phyloP scores from a whole-genome alignment of 1,139 yeast species.

The Hemisphaericaspora xylanilytica region DNA sequence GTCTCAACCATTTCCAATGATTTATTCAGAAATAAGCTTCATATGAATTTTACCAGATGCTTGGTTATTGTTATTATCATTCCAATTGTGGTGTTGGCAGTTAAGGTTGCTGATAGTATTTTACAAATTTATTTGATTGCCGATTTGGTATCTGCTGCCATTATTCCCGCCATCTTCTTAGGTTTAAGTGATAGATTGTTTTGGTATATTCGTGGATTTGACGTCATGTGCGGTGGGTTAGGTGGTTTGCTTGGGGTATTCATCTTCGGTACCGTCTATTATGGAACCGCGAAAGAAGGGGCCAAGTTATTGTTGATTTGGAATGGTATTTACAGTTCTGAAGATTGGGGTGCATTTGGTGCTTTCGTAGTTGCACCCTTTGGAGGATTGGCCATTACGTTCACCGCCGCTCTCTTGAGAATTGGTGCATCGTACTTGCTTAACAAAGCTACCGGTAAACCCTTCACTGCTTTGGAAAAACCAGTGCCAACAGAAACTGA shows the following conservation, averaged over 20 bases:
- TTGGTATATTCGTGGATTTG: slow-evolving; percentile 76
- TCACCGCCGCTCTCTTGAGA: slow-evolving; percentile 52
- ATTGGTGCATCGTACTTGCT: slow-evolving; percentile 34
- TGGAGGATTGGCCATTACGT: slow-evolving; percentile 67
- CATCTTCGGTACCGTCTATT: slow-evolving; percentile 80
- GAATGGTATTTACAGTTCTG: slow-evolving; percentile 73
- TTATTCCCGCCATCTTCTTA: slow-evolving; percentile 80
- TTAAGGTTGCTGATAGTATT: slow-evolving; percentile 76
- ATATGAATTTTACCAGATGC: slow-evolving; percentile 63
- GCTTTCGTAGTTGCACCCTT: slow-evolving; percentile 91
- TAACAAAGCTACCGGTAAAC: slow-evolving; percentile 38
- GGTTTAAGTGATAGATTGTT: slow-evolving; percentile 65
- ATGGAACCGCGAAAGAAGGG: slow-evolving; percentile 68
- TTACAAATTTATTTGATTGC: slow-evolving; percentile 87
- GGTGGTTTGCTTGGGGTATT: slow-evolving; percentile 81
- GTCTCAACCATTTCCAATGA: slow-evolving; percentile 89
- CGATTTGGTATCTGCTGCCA: slow-evolving; percentile 82
- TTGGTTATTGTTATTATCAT: slow-evolving; percentile 74
- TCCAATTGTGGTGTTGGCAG: slow-evolving; percentile 82
- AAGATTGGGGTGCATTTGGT: slow-evolving; percentile 94
- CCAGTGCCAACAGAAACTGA: slow-evolving; percentile 27
- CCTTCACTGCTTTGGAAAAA: slow-evolving; percentile 58
- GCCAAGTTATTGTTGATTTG: slow-evolving; percentile 67
- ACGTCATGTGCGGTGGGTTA: slow-evolving; percentile 77
- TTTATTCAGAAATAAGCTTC: slow-evolving; percentile 75